Evolutionary conservation across 2,329 filamentous ascomycete genomes (phyloP).

Genomic region (Tolypocladium paradoxum): DNA sequence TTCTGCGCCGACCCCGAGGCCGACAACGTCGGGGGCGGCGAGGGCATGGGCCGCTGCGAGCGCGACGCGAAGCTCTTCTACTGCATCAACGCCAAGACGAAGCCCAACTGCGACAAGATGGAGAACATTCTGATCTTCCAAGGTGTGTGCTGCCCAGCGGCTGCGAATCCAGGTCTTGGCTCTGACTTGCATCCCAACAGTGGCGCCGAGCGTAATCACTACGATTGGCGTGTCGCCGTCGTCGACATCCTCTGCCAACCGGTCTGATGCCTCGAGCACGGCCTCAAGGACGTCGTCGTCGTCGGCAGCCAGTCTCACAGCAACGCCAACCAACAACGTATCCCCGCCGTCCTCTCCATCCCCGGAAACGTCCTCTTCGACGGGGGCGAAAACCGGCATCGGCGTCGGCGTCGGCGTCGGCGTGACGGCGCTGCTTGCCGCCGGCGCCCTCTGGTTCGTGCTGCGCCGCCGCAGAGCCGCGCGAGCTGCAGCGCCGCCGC

Average conservation of each 20-base stretch:
- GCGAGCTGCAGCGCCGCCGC: no score
- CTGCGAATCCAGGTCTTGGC: no score
- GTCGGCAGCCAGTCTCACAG: neutral
- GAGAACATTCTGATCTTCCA: neutral
- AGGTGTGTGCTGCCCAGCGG: neutral
- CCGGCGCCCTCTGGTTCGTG: neutral
- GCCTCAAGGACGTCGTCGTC: neutral
- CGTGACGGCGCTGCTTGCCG: neutral
- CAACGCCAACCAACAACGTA: neutral
- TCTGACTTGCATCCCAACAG: neutral
- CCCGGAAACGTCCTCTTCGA: neutral
- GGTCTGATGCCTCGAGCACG: neutral
- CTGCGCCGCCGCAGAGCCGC: neutral
- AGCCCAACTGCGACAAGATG: neutral
- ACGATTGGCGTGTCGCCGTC: neutral
- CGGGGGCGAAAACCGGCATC: neutral
- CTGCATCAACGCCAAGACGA: constrained; percentile 13
- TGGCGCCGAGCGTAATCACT: neutral
- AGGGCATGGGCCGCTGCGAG: constrained; percentile 10
- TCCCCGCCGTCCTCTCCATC: neutral
- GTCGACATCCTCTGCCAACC: neutral
- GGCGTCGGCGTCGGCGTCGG: neutral
- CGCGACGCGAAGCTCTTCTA: constrained; percentile 9
- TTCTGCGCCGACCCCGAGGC: constrained; percentile 19
- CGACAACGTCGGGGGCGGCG: constrained; percentile 10